These are phyloP conservation scores for Scheffersomyces parashehatae DNA, from an alignment of 1,139 yeast species.

Conservation along the genomic window DNA sequence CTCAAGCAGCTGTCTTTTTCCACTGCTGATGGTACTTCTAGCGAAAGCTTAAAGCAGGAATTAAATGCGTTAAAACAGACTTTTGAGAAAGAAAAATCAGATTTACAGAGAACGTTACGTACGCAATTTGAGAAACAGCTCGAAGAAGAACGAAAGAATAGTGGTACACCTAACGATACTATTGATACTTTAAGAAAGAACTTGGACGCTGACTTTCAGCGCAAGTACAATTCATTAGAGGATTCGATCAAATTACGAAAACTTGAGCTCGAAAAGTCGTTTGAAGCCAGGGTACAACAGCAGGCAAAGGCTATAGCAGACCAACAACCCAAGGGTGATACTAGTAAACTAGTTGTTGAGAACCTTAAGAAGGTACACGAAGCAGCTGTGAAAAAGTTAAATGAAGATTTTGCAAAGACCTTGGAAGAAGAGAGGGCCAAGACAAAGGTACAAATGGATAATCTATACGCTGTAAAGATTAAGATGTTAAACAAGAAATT, in stretches of 20 bases:
- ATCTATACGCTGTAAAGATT: slow-evolving; percentile 42
- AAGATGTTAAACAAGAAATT: slow-evolving; percentile 46
- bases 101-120: slow-evolving; percentile 12
- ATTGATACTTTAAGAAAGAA: slow-evolving; percentile 11
- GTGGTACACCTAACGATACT: slow-evolving; percentile 1
- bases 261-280: slow-evolving; percentile 20
- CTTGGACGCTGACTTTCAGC: slow-evolving; percentile 14
- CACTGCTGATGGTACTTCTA: slow-evolving; percentile 2
- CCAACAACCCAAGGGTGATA: background rate
- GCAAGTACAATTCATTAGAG: slow-evolving; percentile 19
- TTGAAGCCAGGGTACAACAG: slow-evolving; percentile 9
- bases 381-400: slow-evolving; percentile 25
- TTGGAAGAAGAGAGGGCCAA: slow-evolving; percentile 33
- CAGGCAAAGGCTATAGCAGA: slow-evolving; percentile 2
- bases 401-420: slow-evolving; percentile 27
- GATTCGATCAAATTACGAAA: slow-evolving; percentile 18
- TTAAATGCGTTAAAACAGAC: slow-evolving; percentile 15
- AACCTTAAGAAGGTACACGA: slow-evolving; percentile 15
- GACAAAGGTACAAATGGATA: slow-evolving; percentile 35
- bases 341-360: background rate
- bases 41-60: background rate
- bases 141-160: slow-evolving; percentile 1
- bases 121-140: slow-evolving; percentile 12
- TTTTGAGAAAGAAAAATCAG: slow-evolving; percentile 18
- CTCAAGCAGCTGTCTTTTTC: slow-evolving; percentile 8